Percentiles rank a stretch among this genome's conserved stretches.
These are phyloP conservation scores for maize (Zea mays) DNA, from an alignment of 176 grass and related monocot genomes.

Conservation along the genomic window Zm-B73-REFERENCE-NAM-5.0 NC_050102.1:182467501-182468000, in stretches of 20 bases:
- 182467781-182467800: conserved; percentile 21
- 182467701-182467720: not conserved
- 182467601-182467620: not conserved
- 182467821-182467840: not conserved
- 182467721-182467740: not conserved
- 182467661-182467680: not conserved
- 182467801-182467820: not conserved
- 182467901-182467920: too few species aligned
- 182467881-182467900: too few species aligned
- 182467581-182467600: not conserved
- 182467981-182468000: too few species aligned
- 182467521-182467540: not conserved
- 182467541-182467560: not conserved
- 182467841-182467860: not conserved
- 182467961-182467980: too few species aligned
- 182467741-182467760: not conserved
- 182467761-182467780: not conserved
- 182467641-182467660: not conserved
- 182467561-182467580: conserved; percentile 8
- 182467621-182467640: not conserved
- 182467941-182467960: too few species aligned
- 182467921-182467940: too few species aligned
- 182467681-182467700: not conserved
- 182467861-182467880: too few species aligned
- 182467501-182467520: not conserved